Evolutionary conservation across 148 eudicot genomes (phyloP).

Genomic region (Gaultheria prostrata): DNA sequence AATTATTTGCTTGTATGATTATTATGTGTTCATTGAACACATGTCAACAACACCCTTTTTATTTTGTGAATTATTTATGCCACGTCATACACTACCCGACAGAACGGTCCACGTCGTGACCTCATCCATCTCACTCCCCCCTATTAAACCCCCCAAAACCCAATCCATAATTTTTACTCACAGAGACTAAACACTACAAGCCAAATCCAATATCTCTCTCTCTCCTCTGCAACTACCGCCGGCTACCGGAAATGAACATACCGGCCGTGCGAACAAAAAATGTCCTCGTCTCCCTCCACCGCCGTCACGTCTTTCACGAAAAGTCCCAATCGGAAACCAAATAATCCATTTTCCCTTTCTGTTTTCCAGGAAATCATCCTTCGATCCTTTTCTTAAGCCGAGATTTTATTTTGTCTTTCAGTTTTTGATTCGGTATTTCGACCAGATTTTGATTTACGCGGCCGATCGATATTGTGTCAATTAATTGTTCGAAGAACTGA

Average conservation of each 20-base stretch:
- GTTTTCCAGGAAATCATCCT: not conserved
- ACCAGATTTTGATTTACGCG: not conserved
- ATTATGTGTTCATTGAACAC: too few species aligned
- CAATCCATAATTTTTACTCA: not conserved
- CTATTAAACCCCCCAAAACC: not conserved
- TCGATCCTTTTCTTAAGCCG: not conserved
- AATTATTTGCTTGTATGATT: too few species aligned
- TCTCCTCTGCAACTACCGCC: conserved; percentile 1
- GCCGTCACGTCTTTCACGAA: conserved; percentile 47
- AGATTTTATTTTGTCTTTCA: not conserved
- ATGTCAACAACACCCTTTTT: too few species aligned
- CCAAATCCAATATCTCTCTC: conserved; percentile 1
- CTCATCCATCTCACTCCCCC: not conserved
- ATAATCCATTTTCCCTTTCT: conserved; percentile 17
- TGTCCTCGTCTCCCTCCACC: conserved; percentile 32
- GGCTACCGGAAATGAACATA: conserved; percentile 43
- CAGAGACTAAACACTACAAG: not conserved
- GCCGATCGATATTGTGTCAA: conserved; percentile 15
- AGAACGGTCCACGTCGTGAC: conserved; percentile 18
- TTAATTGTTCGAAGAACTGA: not conserved
- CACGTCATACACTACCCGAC: not conserved
- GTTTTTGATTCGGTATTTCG: not conserved
- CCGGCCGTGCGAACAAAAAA: conserved; percentile 30
- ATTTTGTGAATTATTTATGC: too few species aligned
- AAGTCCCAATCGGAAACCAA: conserved; percentile 19